Conservation (phyloP, 805 yeast genomes). For the Helenozyma rhizophorensis region DNA sequence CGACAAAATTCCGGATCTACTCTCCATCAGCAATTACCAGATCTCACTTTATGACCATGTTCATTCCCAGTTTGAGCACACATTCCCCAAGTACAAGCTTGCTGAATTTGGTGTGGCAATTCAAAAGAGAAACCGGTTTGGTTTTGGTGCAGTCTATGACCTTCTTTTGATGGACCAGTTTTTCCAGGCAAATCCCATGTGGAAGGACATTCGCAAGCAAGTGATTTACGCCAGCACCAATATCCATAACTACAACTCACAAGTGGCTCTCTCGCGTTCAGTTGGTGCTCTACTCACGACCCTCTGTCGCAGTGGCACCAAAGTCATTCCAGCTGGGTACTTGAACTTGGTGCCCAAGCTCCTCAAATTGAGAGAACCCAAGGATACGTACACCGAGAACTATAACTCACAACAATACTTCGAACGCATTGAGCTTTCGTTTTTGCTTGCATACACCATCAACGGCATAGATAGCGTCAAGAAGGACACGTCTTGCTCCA, state of each 20-base stretch:
- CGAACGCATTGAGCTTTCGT: conserved; percentile 63
- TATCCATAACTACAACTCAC: conserved; percentile 60
- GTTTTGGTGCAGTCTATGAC: conserved; percentile 53
- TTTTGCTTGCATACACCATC: conserved; percentile 46
- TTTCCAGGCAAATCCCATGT: conserved; percentile 33
- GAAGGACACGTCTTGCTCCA: conserved; percentile 26
- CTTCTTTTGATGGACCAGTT: conserved; percentile 58
- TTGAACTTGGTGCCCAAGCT: conserved; percentile 41
- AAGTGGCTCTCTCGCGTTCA: conserved; percentile 64
- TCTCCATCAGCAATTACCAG: conserved; percentile 45
- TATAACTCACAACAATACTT: conserved; percentile 47
- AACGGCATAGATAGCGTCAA: conserved; percentile 26
- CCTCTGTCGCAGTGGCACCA: conserved; percentile 38
- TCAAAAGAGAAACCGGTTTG: conserved; percentile 45
- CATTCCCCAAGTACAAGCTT: conserved; percentile 46
- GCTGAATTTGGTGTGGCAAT: conserved; percentile 48
- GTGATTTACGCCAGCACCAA: conserved; percentile 58
- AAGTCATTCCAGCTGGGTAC: conserved; percentile 13
- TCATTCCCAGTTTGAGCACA: conserved; percentile 40
- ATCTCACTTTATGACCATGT: conserved; percentile 43
- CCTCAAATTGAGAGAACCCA: conserved; percentile 47
- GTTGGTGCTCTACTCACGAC: conserved; percentile 77
- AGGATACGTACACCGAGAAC: conserved; percentile 46
- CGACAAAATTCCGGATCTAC: conserved; percentile 24
- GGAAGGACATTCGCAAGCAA: conserved; percentile 38